A percentile compares a stretch with the other conserved stretches of the same genome.
Conservation (phyloP, 306 rosid species). For the Gastrolobium bilobum region DNA sequence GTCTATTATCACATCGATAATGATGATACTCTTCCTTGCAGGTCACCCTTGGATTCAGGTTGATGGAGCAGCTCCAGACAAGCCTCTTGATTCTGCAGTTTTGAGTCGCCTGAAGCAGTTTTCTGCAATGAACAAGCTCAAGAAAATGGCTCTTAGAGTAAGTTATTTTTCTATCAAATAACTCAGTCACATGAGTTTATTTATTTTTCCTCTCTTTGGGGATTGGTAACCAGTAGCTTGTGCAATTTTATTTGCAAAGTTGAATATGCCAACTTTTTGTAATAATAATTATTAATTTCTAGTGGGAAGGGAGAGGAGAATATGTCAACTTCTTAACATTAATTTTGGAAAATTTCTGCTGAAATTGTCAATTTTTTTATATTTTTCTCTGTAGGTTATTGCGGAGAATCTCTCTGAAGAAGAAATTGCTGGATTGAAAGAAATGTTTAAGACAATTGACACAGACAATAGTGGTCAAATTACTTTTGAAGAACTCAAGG, state of each 20-base stretch:
- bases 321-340: neutral
- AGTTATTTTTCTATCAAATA: slow-evolving; percentile 40
- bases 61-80: slow-evolving; percentile 90
- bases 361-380: slow-evolving; percentile 18
- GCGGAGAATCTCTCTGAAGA: slow-evolving; percentile 87
- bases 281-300: too few relatives aligned
- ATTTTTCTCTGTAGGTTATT: slow-evolving; percentile 67
- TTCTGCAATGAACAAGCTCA: slow-evolving; percentile 87
- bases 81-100: slow-evolving; percentile 90
- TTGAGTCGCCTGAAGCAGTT: slow-evolving; percentile 88
- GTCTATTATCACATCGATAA: slow-evolving; percentile 5
- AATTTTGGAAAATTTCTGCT: neutral
- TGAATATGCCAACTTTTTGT: neutral
- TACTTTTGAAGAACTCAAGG: slow-evolving; percentile 86
- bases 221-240: neutral
- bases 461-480: slow-evolving; percentile 89
- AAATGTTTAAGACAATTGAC: slow-evolving; percentile 87
- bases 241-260: slow-evolving; percentile 9
- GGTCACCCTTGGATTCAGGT: slow-evolving; percentile 95
- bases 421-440: slow-evolving; percentile 88
- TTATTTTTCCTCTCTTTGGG: slow-evolving; percentile 6
- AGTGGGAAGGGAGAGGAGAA: neutral
- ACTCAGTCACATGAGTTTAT: slow-evolving; percentile 7
- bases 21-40: slow-evolving; percentile 52
- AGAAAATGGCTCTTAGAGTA: slow-evolving; percentile 96